Percentiles rank a stretch among this genome's conserved stretches.
These are phyloP conservation scores for Lippia alba DNA, from an alignment of 305 asterid species.

Conservation along the genomic window DNA sequence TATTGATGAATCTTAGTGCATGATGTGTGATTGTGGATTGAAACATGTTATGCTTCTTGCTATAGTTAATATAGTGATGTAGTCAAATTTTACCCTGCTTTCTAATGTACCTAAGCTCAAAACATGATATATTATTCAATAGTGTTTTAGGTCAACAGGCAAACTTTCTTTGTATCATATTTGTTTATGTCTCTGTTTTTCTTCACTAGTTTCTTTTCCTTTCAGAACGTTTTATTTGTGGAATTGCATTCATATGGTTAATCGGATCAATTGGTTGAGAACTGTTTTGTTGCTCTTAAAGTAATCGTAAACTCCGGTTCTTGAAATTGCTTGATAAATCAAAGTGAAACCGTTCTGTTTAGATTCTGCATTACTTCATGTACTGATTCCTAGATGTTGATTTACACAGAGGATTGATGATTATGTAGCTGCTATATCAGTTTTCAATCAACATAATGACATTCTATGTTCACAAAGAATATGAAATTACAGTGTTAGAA, in stretches of 20 bases:
- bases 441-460: neutral
- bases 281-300: too few relatives aligned
- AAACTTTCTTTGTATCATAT: neutral
- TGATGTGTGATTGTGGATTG: neutral
- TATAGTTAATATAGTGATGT: conserved; percentile 23
- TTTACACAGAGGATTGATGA: conserved; percentile 1
- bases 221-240: neutral
- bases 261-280: too few relatives aligned
- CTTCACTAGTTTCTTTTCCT: neutral
- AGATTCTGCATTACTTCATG: neutral
- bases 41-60: conserved; percentile 32
- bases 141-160: conserved; percentile 6
- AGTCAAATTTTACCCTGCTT: conserved; percentile 9
- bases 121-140: conserved; percentile 6
- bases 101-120: conserved; percentile 5
- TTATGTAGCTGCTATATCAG: neutral
- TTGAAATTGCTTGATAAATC: neutral
- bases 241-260: neutral
- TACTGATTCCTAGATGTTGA: neutral
- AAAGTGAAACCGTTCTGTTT: conserved; percentile 6
- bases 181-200: neutral
- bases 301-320: too few relatives aligned
- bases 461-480: neutral
- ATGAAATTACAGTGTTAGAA: neutral
- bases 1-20: neutral